Percentiles rank a stretch among this genome's conserved stretches.
Conservation (phyloP, 2,329 filamentous ascomycete species). For the Paraconiothyrium brasiliense region DNA sequence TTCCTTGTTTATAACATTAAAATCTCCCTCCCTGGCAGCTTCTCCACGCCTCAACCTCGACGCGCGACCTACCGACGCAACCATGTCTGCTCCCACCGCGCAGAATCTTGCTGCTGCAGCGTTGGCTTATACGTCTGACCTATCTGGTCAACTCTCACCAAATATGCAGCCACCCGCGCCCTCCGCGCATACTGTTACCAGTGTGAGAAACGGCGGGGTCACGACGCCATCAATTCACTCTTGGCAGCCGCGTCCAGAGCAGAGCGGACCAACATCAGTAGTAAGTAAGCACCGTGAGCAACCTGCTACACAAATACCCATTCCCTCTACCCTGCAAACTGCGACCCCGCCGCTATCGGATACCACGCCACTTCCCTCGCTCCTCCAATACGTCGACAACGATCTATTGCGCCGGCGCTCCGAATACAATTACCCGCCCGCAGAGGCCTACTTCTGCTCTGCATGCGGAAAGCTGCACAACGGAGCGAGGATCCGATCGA, state of each 20-base stretch:
- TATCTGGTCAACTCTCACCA: background rate
- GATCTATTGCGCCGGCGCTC: constrained; percentile 21
- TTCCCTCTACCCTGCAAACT: background rate
- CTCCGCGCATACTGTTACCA: background rate
- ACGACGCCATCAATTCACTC: background rate
- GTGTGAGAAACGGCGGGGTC: background rate
- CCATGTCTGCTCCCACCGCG: background rate
- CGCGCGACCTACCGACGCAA: background rate
- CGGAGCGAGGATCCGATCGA: constrained; percentile 9
- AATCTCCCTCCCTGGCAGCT: background rate
- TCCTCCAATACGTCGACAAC: constrained; percentile 36
- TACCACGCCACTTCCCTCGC: constrained; percentile 19
- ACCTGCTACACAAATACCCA: background rate
- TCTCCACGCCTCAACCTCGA: background rate
- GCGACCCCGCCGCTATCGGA: background rate
- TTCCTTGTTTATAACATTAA: background rate
- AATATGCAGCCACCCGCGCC: background rate
- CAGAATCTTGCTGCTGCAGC: background rate
- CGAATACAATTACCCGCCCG: constrained; percentile 22
- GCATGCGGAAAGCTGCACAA: constrained; percentile 20
- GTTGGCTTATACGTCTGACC: background rate
- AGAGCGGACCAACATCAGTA: background rate
- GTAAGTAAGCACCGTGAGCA: background rate
- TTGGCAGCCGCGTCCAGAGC: background rate
- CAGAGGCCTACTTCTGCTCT: constrained; percentile 13